Conservation (phyloP, 495 filamentous ascomycete species). For the Lentithecium fluviatile region DNA sequence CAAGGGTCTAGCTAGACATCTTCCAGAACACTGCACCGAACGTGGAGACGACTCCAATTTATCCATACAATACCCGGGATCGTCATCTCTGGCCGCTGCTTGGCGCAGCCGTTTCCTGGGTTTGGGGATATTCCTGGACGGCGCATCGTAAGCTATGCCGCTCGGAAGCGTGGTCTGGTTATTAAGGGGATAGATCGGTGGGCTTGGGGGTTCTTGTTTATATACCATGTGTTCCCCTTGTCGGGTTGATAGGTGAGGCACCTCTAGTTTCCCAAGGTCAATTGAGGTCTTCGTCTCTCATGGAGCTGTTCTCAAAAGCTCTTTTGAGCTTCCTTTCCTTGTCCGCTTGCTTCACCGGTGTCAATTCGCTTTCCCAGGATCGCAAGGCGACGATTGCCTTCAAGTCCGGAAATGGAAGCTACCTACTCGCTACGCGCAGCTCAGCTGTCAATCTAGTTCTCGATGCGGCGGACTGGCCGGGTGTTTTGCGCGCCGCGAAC, state of each 20-base stretch:
- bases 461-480: conserved; percentile 60
- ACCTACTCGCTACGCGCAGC: conserved; percentile 31
- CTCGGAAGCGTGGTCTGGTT: conserved; percentile 14
- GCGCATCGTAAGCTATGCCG: no score
- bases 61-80: conserved; percentile 35
- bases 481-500: conserved; percentile 64
- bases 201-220: neutral
- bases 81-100: conserved; percentile 20
- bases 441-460: conserved; percentile 52
- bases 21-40: neutral
- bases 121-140: neutral
- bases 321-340: conserved; percentile 13
- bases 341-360: conserved; percentile 6
- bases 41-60: conserved; percentile 8
- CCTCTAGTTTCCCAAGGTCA: neutral
- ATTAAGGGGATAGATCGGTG: conserved; percentile 23
- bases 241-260: neutral
- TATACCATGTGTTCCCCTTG: conserved; percentile 11
- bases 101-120: conserved; percentile 1
- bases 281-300: neutral
- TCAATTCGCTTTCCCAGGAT: conserved; percentile 48
- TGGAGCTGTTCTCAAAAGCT: conserved; percentile 19
- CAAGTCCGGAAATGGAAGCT: conserved; percentile 37
- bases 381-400: conserved; percentile 58
- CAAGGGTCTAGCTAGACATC: conserved; percentile 6